Percentiles rank a stretch among this genome's conserved stretches.
phyloP scores from a whole-genome alignment of 1,284 basidiomycete species.

The Afroboletus lepidellus region DNA sequence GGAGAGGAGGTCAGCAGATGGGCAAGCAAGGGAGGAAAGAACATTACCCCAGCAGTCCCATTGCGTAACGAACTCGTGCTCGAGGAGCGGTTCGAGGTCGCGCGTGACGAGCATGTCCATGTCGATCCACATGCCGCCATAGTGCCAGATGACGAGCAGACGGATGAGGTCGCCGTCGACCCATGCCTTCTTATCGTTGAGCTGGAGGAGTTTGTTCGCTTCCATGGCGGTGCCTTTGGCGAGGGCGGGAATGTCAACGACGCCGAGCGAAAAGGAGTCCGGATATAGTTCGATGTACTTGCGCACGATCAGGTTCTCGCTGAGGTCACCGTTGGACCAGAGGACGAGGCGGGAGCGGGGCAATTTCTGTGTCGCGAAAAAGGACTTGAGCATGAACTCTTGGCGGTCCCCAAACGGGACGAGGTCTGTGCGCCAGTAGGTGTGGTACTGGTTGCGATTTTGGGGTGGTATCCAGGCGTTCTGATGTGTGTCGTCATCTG shows the following conservation, averaged over 20 bases:
- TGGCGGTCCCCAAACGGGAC: conserved; percentile 76
- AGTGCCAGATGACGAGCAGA: conserved; percentile 83
- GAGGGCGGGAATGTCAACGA: conserved; percentile 66
- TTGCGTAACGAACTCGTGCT: conserved; percentile 92
- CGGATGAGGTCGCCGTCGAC: conserved; percentile 90
- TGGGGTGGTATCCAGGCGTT: conserved; percentile 35
- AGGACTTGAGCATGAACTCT: conserved; percentile 84
- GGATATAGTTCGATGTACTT: conserved; percentile 64
- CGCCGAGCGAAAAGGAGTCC: conserved; percentile 63
- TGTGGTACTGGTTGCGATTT: conserved; percentile 70
- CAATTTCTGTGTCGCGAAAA: conserved; percentile 85
- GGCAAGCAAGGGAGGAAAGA: neutral
- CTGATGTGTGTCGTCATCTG: conserved; percentile 14
- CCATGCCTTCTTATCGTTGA: conserved; percentile 82
- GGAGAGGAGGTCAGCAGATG: neutral
- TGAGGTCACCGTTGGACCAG: conserved; percentile 86
- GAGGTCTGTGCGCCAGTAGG: conserved; percentile 89
- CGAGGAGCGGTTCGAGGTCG: conserved; percentile 77
- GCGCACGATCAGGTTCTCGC: conserved; percentile 56
- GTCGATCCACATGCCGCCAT: conserved; percentile 92
- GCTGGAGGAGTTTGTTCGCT: conserved; percentile 44
- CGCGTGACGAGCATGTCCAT: conserved; percentile 91
- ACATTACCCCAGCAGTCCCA: conserved; percentile 91
- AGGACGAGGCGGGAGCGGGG: conserved; percentile 65
- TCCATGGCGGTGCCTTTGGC: conserved; percentile 77